Evolutionary conservation across 2,329 filamentous ascomycete species (phyloP), one percentile per base, ranked within the genome.

Genomic region (Sphaerulina vaccinii): DNA sequence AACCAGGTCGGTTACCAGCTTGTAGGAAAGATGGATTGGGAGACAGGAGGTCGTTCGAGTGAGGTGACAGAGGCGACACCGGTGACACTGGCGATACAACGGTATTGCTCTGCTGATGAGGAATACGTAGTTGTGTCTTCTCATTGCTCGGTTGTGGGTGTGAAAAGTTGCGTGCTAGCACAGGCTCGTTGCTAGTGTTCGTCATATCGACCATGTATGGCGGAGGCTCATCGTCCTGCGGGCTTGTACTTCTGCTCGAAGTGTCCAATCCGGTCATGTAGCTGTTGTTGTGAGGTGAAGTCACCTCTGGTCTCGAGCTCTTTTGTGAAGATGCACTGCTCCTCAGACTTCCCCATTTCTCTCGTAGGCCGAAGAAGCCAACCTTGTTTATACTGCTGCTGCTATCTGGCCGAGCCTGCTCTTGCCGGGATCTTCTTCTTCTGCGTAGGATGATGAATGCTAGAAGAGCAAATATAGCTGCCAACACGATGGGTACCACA

Each of bases 221-320:
- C 11, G 52, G 24, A 22, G 32, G 51, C 36, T 41, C 43, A 7
- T 37, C 16, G 15, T 23, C 39, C 32, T 21, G 40, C 37, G 10
- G 32, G 40, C 23, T 37, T 40, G 9, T 54, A 49, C 5, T 52
- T 19, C 32, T 18, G 5, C 49, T 54, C 1, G 59, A 59, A 6
- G 61, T 63, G 19, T 63, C 59, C 10, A 63, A 53, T 9, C 58
- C 52, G 3, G 59, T 62, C 53, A 51, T 55, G 54, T 62, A 64
- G 18, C 58, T 50, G 33, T 56, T 52, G 15, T 47, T 59, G 18
- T 51, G 38, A 3, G n/a, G 16, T n/a, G 36, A 51, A 5, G 42
- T 50, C 16, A 54, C 43, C 22, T 52, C 42, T n/a, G 44, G 54
- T 11, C 21, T 27, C 1, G 35, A 16, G 29, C 45, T 6, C 1